Evolutionary conservation across 257 asterid genomes (phyloP).

Genomic region (Primulina eburnea): DNA sequence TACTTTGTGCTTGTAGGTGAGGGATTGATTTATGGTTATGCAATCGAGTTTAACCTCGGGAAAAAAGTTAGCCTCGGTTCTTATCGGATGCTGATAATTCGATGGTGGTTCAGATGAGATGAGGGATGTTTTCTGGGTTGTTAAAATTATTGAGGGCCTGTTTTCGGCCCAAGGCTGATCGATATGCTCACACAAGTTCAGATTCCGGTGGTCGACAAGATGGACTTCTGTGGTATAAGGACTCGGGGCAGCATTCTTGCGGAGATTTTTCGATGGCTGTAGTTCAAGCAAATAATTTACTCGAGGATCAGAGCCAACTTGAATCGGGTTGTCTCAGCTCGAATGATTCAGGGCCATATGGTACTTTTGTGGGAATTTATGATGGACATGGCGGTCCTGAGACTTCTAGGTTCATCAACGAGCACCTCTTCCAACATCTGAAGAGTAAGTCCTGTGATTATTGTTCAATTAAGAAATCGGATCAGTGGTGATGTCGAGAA

Average conservation of each 20-base stretch:
- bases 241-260: slow-evolving; percentile 63
- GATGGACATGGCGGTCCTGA: slow-evolving; percentile 96
- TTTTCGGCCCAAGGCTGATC: slow-evolving; percentile 60
- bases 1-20: slow-evolving; percentile 24
- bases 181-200: slow-evolving; percentile 39
- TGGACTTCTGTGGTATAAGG: slow-evolving; percentile 76
- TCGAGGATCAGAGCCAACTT: slow-evolving; percentile 89
- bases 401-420: slow-evolving; percentile 70
- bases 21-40: slow-evolving; percentile 11
- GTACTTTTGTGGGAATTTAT: slow-evolving; percentile 82
- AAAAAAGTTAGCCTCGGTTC: slow-evolving; percentile 22
- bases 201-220: slow-evolving; percentile 63
- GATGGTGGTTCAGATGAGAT: slow-evolving; percentile 57
- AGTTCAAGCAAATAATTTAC: slow-evolving; percentile 79
- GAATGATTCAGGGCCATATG: slow-evolving; percentile 59
- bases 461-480: slow-evolving; percentile 4
- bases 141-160: slow-evolving; percentile 69
- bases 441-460: slow-evolving; percentile 48
- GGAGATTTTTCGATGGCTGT: slow-evolving; percentile 92
- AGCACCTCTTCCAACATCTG: slow-evolving; percentile 69
- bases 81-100: slow-evolving; percentile 35
- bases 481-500: slow-evolving; percentile 13
- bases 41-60: slow-evolving; percentile 20
- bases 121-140: slow-evolving; percentile 77
- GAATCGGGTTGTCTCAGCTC: slow-evolving; percentile 69